Evolutionary conservation across 225 moss, liverwort and hornwort genomes (phyloP), one percentile per base, ranked within the genome.

Genomic region (Antitrichia curtipendula): DNA sequence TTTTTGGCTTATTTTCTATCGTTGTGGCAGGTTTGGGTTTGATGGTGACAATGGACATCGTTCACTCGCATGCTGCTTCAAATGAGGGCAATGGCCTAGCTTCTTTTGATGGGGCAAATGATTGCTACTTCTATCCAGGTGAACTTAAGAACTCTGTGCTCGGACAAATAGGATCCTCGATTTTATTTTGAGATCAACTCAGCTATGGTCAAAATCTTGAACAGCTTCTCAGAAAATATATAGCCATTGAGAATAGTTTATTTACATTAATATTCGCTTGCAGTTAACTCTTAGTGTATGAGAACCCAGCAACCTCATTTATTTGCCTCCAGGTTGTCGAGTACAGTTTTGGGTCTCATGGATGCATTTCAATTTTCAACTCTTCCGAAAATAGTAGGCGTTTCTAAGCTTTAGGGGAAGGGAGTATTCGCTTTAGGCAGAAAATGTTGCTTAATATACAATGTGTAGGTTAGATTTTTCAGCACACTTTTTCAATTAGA

Each of bases 61-160:
- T 97, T 80, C 99, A 99, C 78, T 99, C 99, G 59, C 90, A 97
- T 90, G 96, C 94, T 62, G 99, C 97, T 87, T 87, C 97, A 64
- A 93, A 97, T 89, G 99, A 99, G 89, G 95, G 96, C 89, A 95
- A 93, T 80, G 99, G 99, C 68, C 80, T 99, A 79, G 95, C 95
- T 90, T 94, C 96, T 78, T 99, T 95, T 90, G 99, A 99, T 86
- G 99, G 99, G 47, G 95, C 99, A 75, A 97, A 95, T 90, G 99
- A 99, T 83, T 97, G 99, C 89, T 99, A 96, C 87, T 94, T 97
- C 86, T 93, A 96, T 90, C 91, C 92, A 90, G 97, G 99, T 99
- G 59, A 84, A 45, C 72, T 78, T 22, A 60, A 58, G 78, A 84
- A 84, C 61, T 52, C 50, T 54, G 73, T 64, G 43, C 82, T 82